Conservation (phyloP, 2,329 filamentous ascomycete species). For the Aurifilum marmelostoma region DNA sequence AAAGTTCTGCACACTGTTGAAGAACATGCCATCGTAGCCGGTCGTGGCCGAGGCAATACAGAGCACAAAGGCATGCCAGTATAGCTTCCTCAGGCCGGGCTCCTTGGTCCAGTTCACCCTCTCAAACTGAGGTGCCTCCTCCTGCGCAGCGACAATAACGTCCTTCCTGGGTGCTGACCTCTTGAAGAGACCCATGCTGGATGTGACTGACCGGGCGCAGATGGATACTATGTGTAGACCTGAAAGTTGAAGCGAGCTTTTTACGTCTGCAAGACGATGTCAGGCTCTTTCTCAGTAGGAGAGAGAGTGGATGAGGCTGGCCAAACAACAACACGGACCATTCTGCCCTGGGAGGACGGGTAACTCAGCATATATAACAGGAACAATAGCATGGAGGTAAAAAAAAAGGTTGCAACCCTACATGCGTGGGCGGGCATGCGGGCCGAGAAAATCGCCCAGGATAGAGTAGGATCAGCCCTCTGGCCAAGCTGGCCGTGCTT, state of each 20-base stretch:
- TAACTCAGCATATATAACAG: conserved; percentile 23
- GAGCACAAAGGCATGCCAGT: conserved; percentile 55
- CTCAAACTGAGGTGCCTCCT: conserved; percentile 55
- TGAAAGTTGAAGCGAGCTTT: conserved; percentile 3
- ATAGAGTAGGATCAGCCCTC: conserved; percentile 21
- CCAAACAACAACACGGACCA: neutral
- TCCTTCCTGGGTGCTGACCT: conserved; percentile 34
- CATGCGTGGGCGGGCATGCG: conserved; percentile 15
- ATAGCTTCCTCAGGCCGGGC: conserved; percentile 59
- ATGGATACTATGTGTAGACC: neutral
- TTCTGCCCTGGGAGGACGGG: neutral
- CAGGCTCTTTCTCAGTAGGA: conserved; percentile 2
- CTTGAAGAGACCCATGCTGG: conserved; percentile 36
- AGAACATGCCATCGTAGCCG: conserved; percentile 56
- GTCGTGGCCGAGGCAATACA: conserved; percentile 60
- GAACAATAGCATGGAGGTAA: too few relatives aligned
- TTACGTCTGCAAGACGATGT: conserved; percentile 12
- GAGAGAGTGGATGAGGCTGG: conserved; percentile 3
- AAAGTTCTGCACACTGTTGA: conserved; percentile 50
- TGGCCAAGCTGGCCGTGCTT: neutral
- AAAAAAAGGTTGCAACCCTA: neutral
- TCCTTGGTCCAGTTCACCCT: conserved; percentile 57
- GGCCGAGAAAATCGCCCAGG: conserved; percentile 18
- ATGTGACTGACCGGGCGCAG: neutral
- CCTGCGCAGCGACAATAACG: conserved; percentile 40